Evolutionary conservation across 1,139 yeast species (phyloP).

Genomic region (Debaryomycetaceae sp.): DNA sequence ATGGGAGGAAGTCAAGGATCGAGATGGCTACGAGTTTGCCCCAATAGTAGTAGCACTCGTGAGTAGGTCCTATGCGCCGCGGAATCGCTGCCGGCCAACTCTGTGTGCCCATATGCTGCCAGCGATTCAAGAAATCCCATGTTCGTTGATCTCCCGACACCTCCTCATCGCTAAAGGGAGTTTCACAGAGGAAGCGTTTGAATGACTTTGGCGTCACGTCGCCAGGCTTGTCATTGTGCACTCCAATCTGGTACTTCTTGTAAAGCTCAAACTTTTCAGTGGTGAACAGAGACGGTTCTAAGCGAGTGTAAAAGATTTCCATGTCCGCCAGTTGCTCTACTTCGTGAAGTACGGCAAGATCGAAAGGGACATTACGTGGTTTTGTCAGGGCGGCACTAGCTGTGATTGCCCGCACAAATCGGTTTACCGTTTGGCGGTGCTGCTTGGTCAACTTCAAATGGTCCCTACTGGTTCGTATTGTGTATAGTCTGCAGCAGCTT

Average conservation of each 20-base stretch:
- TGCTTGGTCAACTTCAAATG: constrained; percentile 55
- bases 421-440: constrained; percentile 59
- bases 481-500: constrained; percentile 78
- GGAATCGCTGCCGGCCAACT: background rate
- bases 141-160: constrained; percentile 20
- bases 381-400: too few species aligned
- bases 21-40: constrained; percentile 69
- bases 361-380: too few species aligned
- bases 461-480: constrained; percentile 60
- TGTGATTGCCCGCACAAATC: constrained; percentile 47
- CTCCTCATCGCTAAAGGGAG: constrained; percentile 47
- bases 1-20: constrained; percentile 72
- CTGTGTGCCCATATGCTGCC: constrained; percentile 14
- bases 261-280: constrained; percentile 63
- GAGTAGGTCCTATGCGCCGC: constrained; percentile 48
- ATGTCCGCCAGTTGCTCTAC: constrained; percentile 16
- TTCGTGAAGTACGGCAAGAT: constrained; percentile 13
- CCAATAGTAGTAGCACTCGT: constrained; percentile 72
- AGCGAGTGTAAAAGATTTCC: constrained; percentile 39
- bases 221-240: constrained; percentile 60
- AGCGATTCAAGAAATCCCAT: constrained; percentile 28
- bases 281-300: constrained; percentile 52
- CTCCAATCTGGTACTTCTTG: constrained; percentile 60
- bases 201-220: constrained; percentile 49
- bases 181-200: constrained; percentile 60